phyloP scores from a whole-genome alignment of 495 filamentous ascomycete genomes.

The Aspergillus leporis region DNA sequence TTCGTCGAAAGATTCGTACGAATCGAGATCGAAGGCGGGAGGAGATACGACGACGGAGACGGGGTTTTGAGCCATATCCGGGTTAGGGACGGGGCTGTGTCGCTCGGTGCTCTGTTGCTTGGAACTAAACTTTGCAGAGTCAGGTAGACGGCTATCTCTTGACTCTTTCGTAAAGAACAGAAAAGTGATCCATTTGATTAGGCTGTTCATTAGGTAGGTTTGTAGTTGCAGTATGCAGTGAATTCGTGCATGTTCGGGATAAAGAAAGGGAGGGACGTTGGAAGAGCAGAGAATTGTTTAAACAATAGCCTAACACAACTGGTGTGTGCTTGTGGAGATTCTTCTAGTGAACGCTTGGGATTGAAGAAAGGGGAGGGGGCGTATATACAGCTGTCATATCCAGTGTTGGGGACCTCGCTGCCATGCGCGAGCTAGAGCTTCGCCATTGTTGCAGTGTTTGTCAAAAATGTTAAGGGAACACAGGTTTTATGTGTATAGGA shows the following conservation, averaged over 20 bases:
- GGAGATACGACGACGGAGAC: constrained; percentile 26
- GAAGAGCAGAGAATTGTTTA: not conserved
- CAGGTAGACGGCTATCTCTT: not conserved
- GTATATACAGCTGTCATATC: not conserved
- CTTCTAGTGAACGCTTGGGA: not conserved
- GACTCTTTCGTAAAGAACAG: not conserved
- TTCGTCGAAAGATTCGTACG: constrained; percentile 24
- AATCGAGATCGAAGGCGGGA: constrained; percentile 20
- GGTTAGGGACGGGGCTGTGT: not conserved
- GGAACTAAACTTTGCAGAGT: constrained; percentile 34
- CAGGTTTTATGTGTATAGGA: not conserved
- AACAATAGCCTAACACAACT: not conserved
- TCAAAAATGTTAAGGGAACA: not conserved
- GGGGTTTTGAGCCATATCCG: not conserved
- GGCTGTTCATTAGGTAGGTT: not conserved
- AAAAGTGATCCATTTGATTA: not conserved
- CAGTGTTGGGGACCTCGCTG: not conserved
- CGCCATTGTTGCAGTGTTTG: not conserved
- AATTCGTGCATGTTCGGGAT: not conserved
- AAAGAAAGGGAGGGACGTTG: not conserved
- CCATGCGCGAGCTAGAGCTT: not conserved
- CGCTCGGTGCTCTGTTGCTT: constrained; percentile 19
- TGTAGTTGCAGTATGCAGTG: not conserved
- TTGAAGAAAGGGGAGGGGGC: not conserved
- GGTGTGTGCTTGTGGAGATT: not conserved